Conservation (phyloP, 768 basidiomycete genomes). For the Tulasnella sp. region DNA sequence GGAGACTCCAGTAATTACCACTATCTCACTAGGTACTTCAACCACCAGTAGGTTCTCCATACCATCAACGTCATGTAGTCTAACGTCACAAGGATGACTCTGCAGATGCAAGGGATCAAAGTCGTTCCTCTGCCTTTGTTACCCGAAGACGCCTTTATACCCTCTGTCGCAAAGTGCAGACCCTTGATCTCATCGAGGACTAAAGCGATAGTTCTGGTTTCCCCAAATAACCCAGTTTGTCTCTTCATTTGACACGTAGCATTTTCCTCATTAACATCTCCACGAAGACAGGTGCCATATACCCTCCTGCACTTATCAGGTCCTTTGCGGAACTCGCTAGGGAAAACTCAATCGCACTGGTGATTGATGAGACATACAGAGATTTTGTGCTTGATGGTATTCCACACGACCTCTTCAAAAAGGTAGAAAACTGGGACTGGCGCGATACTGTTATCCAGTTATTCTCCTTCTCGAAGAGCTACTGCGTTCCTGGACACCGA, state of each 20-base stretch:
- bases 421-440: constrained; percentile 35
- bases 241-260: not conserved
- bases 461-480: constrained; percentile 72
- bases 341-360: constrained; percentile 43
- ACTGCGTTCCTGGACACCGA: constrained; percentile 70
- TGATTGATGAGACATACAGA: constrained; percentile 83
- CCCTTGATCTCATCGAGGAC: constrained; percentile 44
- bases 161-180: constrained; percentile 39
- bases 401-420: constrained; percentile 47
- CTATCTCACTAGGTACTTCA: constrained; percentile 43
- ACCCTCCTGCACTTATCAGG: constrained; percentile 41
- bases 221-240: constrained; percentile 61
- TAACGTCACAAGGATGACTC: constrained; percentile 41
- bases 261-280: not conserved
- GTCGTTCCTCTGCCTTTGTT: constrained; percentile 42
- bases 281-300: constrained; percentile 52
- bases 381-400: constrained; percentile 48
- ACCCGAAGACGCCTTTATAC: constrained; percentile 43
- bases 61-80: not conserved
- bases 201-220: constrained; percentile 58
- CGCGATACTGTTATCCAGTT: constrained; percentile 49
- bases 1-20: not conserved
- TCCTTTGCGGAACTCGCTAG: constrained; percentile 49
- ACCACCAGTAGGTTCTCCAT: constrained; percentile 37
- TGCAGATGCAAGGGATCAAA: constrained; percentile 49